Conservation (phyloP, 2,329 filamentous ascomycete genomes). For the Setomelanomma holmii region DNA sequence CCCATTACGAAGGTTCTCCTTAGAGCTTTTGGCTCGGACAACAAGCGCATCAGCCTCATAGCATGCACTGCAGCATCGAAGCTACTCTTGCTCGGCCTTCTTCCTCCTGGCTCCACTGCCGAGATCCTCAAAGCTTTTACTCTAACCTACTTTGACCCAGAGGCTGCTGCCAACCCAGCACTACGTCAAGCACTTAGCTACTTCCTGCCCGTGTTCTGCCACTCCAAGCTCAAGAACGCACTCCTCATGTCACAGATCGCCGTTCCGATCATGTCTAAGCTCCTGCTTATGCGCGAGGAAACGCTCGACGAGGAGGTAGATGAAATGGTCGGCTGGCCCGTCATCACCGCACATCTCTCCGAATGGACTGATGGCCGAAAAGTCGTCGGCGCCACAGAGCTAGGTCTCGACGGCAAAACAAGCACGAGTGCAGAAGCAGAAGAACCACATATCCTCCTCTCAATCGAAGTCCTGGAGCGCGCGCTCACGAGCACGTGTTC, state of each 20-base stretch:
- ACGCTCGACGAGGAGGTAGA: constrained; percentile 76
- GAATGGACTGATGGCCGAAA: constrained; percentile 97
- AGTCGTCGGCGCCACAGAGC: constrained; percentile 64
- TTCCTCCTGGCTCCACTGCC: constrained; percentile 60
- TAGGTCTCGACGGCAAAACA: constrained; percentile 57
- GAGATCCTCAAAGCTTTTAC: constrained; percentile 83
- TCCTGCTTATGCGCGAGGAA: constrained; percentile 65
- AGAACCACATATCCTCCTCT: constrained; percentile 81
- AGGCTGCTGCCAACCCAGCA: constrained; percentile 78
- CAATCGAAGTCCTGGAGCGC: constrained; percentile 77
- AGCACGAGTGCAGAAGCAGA: constrained; percentile 68
- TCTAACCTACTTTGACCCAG: constrained; percentile 87
- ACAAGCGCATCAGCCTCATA: constrained; percentile 77
- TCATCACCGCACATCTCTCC: constrained; percentile 81
- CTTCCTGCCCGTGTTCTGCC: constrained; percentile 94
- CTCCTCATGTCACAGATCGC: constrained; percentile 78
- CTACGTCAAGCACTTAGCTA: constrained; percentile 89
- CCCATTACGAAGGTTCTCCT: constrained; percentile 85
- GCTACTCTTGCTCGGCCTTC: constrained; percentile 79
- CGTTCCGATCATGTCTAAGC: constrained; percentile 75
- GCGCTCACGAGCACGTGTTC: constrained; percentile 68
- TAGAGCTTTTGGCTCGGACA: constrained; percentile 72
- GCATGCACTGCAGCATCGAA: constrained; percentile 86
- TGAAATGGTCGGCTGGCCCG: constrained; percentile 75
- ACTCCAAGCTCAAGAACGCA: constrained; percentile 82